Evolutionary conservation across 345 rosid genomes (phyloP), one percentile per base, ranked within the genome.

Genomic region (Lepidium aucheri): DNA sequence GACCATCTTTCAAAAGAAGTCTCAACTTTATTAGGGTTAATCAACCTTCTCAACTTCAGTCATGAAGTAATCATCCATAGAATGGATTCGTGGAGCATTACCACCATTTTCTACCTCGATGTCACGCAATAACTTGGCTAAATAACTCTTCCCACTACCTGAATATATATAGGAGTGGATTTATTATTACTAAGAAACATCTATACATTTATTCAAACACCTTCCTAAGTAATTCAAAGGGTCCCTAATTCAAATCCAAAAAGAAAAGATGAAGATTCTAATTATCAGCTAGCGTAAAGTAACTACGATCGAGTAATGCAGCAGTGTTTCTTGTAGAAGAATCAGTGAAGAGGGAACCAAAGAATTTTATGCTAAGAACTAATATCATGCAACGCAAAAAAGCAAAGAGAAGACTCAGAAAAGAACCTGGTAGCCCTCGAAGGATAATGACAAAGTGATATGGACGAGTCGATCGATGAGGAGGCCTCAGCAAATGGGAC

Each of bases 1-100:
- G 2, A 9, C 9, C n/a, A 8, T 36, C 53, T 0, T 43, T 45
- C 45, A 10, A 43, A 57, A 24, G 36, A 44, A 26, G 2, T 41
- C n/a, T 44, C 35, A 35, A 28, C 42, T 60, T 22, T 10, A 63
- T 47, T 41, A 39, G 10, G 50, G 62, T 38, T 52, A 11, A 28
- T 50, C 28, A 53, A 90, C 98, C 97, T 90, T 93, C 62, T 90
- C 98, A 68, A 93, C 89, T 80, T 93, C 98, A 7, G 98, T 84
- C 97, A 93, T 87, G 81, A 90, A 93, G 83, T 88, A 93, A 61
- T 93, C 98, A 74, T 93, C 98, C 85, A 93, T 93, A 42, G 97
- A 88, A 78, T 90, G 96, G 76, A 93, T 93, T 53, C 98, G 78
- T n/a, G 98, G 98, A 49, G 86, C 86, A 76, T 69, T 77, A 51